Percentiles rank a stretch among this genome's conserved stretches.
phyloP scores from a whole-genome alignment of 192 early-diverging fungal genomes.

The Backusella tuberculispora region DNA sequence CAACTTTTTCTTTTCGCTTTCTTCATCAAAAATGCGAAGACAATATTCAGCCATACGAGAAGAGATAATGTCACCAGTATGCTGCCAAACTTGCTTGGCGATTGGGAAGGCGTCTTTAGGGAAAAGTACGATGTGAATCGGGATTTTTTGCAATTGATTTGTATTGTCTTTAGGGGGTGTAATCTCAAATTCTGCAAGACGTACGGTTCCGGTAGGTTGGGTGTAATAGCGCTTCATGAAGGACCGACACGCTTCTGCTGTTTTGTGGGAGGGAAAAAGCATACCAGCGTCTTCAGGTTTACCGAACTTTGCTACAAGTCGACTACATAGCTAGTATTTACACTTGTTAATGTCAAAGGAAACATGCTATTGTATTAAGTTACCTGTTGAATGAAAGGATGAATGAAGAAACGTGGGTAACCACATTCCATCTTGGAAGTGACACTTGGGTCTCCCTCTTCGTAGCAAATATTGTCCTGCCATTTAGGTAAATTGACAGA shows the following conservation, averaged over 20 bases:
- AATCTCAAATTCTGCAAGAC: constrained; percentile 71
- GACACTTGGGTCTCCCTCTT: constrained; percentile 80
- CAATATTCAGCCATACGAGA: constrained; percentile 87
- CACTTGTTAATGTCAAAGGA: neutral
- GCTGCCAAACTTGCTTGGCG: constrained; percentile 98
- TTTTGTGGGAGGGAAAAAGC: constrained; percentile 72
- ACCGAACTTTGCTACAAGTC: constrained; percentile 67
- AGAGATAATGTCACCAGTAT: constrained; percentile 87
- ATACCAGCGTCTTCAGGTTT: constrained; percentile 68
- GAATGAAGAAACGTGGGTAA: constrained; percentile 95
- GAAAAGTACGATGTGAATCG: constrained; percentile 75
- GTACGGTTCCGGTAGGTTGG: constrained; percentile 32
- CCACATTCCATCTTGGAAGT: constrained; percentile 75
- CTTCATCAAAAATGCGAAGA: constrained; percentile 66
- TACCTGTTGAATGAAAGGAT: constrained; percentile 72
- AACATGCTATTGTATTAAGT: neutral
- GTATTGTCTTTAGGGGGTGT: constrained; percentile 48
- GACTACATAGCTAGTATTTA: constrained; percentile 25
- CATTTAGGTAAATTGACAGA: constrained; percentile 92
- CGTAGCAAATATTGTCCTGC: constrained; percentile 91
- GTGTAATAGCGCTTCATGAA: constrained; percentile 61
- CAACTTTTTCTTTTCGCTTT: constrained; percentile 42
- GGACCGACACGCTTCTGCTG: constrained; percentile 67
- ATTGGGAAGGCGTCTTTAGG: constrained; percentile 64
- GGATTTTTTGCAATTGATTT: constrained; percentile 48